Evolutionary conservation across 2,329 filamentous ascomycete genomes (phyloP).

Genomic region (Botrytis porri): DNA sequence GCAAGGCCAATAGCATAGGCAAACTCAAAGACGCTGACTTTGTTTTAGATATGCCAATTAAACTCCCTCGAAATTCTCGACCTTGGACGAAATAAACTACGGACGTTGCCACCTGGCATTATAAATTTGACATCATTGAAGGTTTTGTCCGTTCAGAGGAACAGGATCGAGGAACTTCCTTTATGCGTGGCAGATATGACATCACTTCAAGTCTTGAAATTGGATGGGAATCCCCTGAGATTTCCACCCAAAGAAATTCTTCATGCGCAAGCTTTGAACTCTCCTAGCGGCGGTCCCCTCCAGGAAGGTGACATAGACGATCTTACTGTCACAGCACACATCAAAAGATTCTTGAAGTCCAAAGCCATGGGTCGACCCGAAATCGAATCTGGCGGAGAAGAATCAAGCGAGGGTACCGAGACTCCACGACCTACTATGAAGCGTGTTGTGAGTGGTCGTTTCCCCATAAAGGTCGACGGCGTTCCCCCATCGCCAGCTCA

Average conservation of each 20-base stretch:
- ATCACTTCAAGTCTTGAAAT: constrained; percentile 82
- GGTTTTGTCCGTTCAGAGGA: constrained; percentile 83
- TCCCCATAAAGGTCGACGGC: constrained; percentile 70
- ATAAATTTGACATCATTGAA: constrained; percentile 79
- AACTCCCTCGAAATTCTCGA: constrained; percentile 89
- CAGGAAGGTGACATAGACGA: constrained; percentile 61
- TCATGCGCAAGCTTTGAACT: constrained; percentile 54
- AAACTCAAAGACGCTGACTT: constrained; percentile 22
- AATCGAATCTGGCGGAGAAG: constrained; percentile 56
- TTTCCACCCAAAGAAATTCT: constrained; percentile 73
- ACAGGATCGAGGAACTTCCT: constrained; percentile 81
- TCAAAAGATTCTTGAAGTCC: constrained; percentile 58
- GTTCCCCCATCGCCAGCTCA: constrained; percentile 69
- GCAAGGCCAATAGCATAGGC: constrained; percentile 34
- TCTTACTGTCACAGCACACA: constrained; percentile 56
- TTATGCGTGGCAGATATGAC: constrained; percentile 84
- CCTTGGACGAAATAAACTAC: constrained; percentile 83
- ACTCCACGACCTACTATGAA: constrained; percentile 66
- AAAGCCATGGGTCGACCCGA: constrained; percentile 50
- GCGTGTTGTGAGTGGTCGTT: constrained; percentile 61
- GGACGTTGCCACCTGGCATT: constrained; percentile 73
- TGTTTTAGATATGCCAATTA: constrained; percentile 72
- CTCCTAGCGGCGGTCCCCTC: constrained; percentile 51
- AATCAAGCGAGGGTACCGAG: constrained; percentile 71
- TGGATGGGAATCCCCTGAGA: constrained; percentile 81